Conservation (phyloP, 176 grass and related monocot species). For the Zoysia japonica region DNA sequence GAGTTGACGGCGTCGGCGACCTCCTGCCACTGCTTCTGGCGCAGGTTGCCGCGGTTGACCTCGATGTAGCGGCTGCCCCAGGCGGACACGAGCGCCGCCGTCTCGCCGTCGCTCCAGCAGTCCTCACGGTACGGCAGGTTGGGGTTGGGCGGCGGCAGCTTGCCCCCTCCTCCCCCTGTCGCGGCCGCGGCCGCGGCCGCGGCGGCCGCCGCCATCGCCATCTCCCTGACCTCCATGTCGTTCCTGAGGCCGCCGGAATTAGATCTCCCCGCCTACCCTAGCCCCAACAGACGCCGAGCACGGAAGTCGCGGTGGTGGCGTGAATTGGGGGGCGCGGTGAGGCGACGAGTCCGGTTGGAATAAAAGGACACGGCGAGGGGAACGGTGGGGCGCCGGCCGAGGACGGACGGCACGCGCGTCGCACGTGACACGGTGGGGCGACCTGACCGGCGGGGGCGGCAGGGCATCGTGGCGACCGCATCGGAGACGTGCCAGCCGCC, state of each 20-base stretch:
- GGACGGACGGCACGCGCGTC: conserved; percentile 38
- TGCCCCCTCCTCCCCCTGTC: conserved; percentile 25
- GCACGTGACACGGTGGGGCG: conserved; percentile 64
- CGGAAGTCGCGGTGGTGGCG: conserved; percentile 24
- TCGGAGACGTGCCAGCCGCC: conserved; percentile 52
- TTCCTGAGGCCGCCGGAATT: background rate
- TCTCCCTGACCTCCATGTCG: conserved; percentile 48
- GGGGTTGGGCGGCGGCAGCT: conserved; percentile 67
- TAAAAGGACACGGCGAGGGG: conserved; percentile 55
- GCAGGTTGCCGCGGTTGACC: conserved; percentile 90
- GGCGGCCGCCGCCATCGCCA: conserved; percentile 22
- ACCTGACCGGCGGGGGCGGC: conserved; percentile 42
- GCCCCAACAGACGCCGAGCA: conserved; percentile 10
- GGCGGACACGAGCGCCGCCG: conserved; percentile 69
- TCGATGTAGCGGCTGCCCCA: conserved; percentile 91
- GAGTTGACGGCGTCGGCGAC: conserved; percentile 82
- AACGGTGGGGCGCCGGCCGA: conserved; percentile 48
- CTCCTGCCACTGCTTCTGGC: conserved; percentile 99
- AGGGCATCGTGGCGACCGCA: conserved; percentile 43
- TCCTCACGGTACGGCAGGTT: conserved; percentile 94
- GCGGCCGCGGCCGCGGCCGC: conserved; percentile 33
- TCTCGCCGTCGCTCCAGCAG: conserved; percentile 99
- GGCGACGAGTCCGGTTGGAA: conserved; percentile 31
- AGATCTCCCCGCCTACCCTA: conserved; percentile 47
- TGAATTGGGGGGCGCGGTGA: conserved; percentile 36